A percentile compares a stretch with the other conserved stretches of the same genome.
Evolutionary conservation across 192 early-diverging fungal species (phyloP).

Genomic region (Dimargaris xerosporica): DNA sequence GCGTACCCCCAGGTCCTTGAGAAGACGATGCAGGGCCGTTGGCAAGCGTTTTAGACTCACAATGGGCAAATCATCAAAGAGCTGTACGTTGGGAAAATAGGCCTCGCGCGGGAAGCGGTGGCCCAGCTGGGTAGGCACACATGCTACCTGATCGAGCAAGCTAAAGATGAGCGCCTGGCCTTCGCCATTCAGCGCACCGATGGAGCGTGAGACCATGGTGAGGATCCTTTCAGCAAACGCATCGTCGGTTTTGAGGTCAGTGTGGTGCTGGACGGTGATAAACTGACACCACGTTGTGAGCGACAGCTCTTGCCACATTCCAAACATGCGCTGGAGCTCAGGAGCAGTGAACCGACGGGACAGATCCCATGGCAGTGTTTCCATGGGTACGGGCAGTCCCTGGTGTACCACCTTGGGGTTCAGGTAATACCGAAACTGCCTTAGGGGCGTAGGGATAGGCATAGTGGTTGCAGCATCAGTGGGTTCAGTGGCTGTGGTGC

Average conservation of each 20-base stretch:
- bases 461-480: too few species aligned
- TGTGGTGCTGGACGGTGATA: constrained; percentile 21
- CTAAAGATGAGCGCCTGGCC: constrained; percentile 20
- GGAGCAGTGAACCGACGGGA: constrained; percentile 42
- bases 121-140: constrained; percentile 57
- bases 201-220: constrained; percentile 32
- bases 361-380: constrained; percentile 43
- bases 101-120: constrained; percentile 47
- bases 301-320: constrained; percentile 34
- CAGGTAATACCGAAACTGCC: constrained; percentile 36
- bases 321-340: constrained; percentile 38
- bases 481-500: too few species aligned
- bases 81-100: constrained; percentile 62
- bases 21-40: constrained; percentile 33
- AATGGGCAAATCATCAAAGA: constrained; percentile 73
- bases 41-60: constrained; percentile 37
- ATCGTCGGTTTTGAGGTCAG: constrained; percentile 29
- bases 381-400: constrained; percentile 40
- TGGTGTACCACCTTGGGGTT: constrained; percentile 51
- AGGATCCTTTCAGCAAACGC: constrained; percentile 55
- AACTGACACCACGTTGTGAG: constrained; percentile 46
- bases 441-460: constrained; percentile 25
- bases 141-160: constrained; percentile 22
- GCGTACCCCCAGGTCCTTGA: constrained; percentile 58
- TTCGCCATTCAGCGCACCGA: constrained; percentile 11